Evolutionary conservation across 73 alveolate species (phyloP), one percentile per base, ranked within the genome.

Genomic region (Breviolum minutum): DNA sequence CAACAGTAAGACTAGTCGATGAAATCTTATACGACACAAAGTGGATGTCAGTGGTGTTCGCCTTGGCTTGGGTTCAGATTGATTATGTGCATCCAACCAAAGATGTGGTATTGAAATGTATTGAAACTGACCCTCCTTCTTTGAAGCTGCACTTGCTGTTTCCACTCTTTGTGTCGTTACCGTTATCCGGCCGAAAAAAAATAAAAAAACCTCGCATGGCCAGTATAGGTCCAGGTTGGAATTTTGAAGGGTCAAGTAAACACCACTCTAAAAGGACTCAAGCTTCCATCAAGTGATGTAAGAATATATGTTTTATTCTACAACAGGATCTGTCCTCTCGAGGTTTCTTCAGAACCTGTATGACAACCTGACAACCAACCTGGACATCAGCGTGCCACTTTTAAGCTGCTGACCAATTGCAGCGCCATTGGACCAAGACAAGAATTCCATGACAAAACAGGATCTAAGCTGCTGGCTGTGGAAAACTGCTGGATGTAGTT

Each of bases 161-260:
- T n/a, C 62, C 32, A 62, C 27, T 77, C 62, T 77, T 60, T 73
- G 82, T 27, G 63, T 77, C 86, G 86, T n/a, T n/a, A n/a, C 86
- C 86, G 12, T 30, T 13, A 40, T 40, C 54, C 54, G 54, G 54
- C 54, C 54, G 5, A 3, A 40, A 40, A 40, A 40, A 40, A 40
- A 40, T 2, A 40, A 40, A 40, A 48, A 30, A 26, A 73, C 27
- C 17, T 17, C 64, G 90, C 90, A 48, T 54, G 70, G 70, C 90
- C 70, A 16, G 24, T 62, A 83, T 62, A 83, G 5, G 62, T 60
- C 92, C 92, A 61, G 92, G 92, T 61, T 22, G 92, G 92, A 61
- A 61, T 83, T 83, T 83, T 83, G 92, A 61, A 19, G 92, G 92
- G 32, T 74, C 71, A 61, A 8, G 40, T 32, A 71, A 17, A 12